phyloP scores from a whole-genome alignment of 805 yeast genomes.

The Metschnikowia lochheadii region DNA sequence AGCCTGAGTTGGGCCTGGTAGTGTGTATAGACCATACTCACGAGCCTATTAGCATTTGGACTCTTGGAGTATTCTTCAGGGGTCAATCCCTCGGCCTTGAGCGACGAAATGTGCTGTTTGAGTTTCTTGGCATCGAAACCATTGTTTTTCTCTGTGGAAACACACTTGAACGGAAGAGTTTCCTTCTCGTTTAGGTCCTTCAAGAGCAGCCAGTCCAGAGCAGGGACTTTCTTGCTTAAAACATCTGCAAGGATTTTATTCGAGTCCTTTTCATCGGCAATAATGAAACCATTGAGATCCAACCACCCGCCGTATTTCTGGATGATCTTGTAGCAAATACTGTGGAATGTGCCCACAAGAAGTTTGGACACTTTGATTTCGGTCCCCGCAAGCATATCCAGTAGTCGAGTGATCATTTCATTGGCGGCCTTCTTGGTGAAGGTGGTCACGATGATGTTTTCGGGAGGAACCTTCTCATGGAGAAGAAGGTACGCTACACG shows the following conservation, averaged over 20 bases:
- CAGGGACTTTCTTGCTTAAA: conserved; percentile 23
- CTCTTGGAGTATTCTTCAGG: conserved; percentile 37
- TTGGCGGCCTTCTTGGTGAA: conserved; percentile 90
- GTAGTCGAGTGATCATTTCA: conserved; percentile 71
- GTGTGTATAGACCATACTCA: conserved; percentile 38
- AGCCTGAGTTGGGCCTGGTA: conserved; percentile 49
- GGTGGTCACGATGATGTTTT: conserved; percentile 74
- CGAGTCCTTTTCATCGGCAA: conserved; percentile 66
- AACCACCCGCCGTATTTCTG: conserved; percentile 49
- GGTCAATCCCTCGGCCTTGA: conserved; percentile 50
- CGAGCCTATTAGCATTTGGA: conserved; percentile 12
- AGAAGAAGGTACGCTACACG: conserved; percentile 70
- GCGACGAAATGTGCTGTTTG: conserved; percentile 46
- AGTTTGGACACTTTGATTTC: conserved; percentile 42
- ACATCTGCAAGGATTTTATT: conserved; percentile 42
- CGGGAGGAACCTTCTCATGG: conserved; percentile 51
- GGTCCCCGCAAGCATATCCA: conserved; percentile 27
- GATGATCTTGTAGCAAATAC: conserved; percentile 64
- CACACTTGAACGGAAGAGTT: conserved; percentile 9
- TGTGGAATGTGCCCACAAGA: conserved; percentile 86
- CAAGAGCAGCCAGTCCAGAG: conserved; percentile 16
- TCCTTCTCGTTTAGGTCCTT: conserved; percentile 16
- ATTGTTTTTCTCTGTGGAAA: conserved; percentile 17
- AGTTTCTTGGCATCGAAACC: conserved; percentile 41
- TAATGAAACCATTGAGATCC: conserved; percentile 43